Evolutionary conservation across 208 protist genomes (phyloP), one percentile per base, ranked within the genome.

Genomic region (Trypanosoma theileri): DNA sequence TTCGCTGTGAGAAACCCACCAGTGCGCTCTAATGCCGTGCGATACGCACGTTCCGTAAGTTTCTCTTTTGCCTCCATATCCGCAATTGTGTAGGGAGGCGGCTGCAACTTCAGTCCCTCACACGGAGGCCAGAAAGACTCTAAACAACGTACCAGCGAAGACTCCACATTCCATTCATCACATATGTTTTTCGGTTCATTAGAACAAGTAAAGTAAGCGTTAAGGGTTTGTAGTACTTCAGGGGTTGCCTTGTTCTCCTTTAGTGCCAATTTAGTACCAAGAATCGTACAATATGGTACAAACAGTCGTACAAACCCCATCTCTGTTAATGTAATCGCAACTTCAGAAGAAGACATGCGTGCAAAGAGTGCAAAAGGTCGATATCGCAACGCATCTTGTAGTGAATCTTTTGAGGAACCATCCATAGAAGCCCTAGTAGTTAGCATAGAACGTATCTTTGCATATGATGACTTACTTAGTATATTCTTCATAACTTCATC

Each of bases 301-400:
- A 95, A 73, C 1, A 82, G 75, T 0, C 90, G 69, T 12, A 69
- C 63, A 54, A 89, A 75, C 31, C 88, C 88, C 10, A 92, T 67
- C 74, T 95, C 90, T 16, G 90, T 93, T 24, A 75, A 59, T 1
- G 83, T 59, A 73, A 88, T 90, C 61, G 79, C 89, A 61, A 76
- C 71, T 79, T 93, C 85, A 21, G 71, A 65, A 44, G 70, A 52
- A 14, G 59, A 60, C 59, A 91, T 75, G 7, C 72, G 54, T 17
- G 60, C 46, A 44, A 93, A 73, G 22, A 95, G 70, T 2, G 56
- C n/a, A 13, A 68, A 76, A 0, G 89, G 86, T 0, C 66, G 31
- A 44, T 63, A 80, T 17, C 79, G 60, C 40, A 95, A 76, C 13
- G 70, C 61, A 0, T 83, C 61, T 45, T 78, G 72, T 9, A 93